Conservation (phyloP, 371 early-diverging fungal genomes). For the Syncephalastrum racemosum region DNA sequence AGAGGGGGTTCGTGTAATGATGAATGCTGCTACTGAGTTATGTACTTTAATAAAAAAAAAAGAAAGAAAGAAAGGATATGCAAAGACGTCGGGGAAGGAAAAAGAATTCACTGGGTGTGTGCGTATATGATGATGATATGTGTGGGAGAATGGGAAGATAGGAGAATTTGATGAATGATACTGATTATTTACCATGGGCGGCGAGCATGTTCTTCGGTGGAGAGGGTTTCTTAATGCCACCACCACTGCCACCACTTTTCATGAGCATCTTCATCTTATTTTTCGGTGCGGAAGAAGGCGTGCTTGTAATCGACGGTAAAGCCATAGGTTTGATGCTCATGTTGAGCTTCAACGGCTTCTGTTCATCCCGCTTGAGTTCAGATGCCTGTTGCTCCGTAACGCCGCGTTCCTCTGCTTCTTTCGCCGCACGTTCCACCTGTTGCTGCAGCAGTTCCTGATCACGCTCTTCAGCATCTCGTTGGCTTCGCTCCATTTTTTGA, state of each 20-base stretch:
- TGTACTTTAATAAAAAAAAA: no score
- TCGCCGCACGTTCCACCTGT: conserved; percentile 79
- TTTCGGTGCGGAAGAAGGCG: conserved; percentile 9
- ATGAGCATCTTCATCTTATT: conserved; percentile 39
- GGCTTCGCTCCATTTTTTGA: conserved; percentile 76
- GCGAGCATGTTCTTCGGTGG: conserved; percentile 13
- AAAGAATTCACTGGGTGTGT: no score
- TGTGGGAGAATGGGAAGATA: no score
- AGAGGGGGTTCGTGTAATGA: no score
- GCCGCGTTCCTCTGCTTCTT: conserved; percentile 45
- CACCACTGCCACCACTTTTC: conserved; percentile 11
- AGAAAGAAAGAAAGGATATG: no score
- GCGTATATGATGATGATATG: no score
- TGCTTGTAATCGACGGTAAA: conserved; percentile 13
- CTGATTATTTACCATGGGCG: no score
- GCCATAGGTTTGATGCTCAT: conserved; percentile 29
- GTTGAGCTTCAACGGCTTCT: conserved; percentile 37
- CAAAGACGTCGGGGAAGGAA: no score
- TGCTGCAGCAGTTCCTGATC: conserved; percentile 74
- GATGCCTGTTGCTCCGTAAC: conserved; percentile 43
- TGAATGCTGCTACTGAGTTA: no score
- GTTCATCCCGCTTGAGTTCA: conserved; percentile 66
- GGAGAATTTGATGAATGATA: no score
- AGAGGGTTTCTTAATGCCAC: conserved; percentile 33
- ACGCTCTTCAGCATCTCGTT: conserved; percentile 84